phyloP scores from a whole-genome alignment of 1,139 yeast species.

The Yamadazyma dushanensis region DNA sequence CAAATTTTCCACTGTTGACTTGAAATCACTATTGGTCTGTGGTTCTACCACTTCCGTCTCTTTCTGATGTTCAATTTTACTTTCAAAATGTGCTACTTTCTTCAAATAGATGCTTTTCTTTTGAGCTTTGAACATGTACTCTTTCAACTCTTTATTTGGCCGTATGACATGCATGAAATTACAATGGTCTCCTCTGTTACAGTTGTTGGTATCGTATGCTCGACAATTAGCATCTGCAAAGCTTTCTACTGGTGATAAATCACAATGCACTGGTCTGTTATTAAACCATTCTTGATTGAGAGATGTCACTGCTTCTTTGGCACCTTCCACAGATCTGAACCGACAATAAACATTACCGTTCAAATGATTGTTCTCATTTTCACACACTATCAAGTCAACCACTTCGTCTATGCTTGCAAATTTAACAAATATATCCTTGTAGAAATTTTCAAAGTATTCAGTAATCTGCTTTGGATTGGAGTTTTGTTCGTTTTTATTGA shows the following conservation, averaged over 20 bases:
- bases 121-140: constrained; percentile 39
- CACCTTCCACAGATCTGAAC: constrained; percentile 56
- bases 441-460: constrained; percentile 61
- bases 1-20: constrained; percentile 15
- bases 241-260: constrained; percentile 72
- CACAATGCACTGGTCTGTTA: constrained; percentile 77
- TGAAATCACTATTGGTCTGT: constrained; percentile 8
- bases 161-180: constrained; percentile 80
- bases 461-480: constrained; percentile 44
- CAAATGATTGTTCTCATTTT: constrained; percentile 75
- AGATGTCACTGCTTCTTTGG: constrained; percentile 56
- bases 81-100: constrained; percentile 7
- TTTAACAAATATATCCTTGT: constrained; percentile 71
- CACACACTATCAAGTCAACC: constrained; percentile 71
- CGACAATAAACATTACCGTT: constrained; percentile 83
- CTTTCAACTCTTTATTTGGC: constrained; percentile 48
- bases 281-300: constrained; percentile 84
- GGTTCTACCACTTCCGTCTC: neutral
- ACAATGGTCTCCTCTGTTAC: constrained; percentile 80
- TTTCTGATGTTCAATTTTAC: constrained; percentile 1
- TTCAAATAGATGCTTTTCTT: constrained; percentile 26
- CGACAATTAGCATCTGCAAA: constrained; percentile 74
- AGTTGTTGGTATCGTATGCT: constrained; percentile 61
- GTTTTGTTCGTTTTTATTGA: constrained; percentile 33
- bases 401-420: constrained; percentile 67